Evolutionary conservation across 2,329 filamentous ascomycete genomes (phyloP), one percentile per base, ranked within the genome.

Genomic region (Fusarium sarcochroum): DNA sequence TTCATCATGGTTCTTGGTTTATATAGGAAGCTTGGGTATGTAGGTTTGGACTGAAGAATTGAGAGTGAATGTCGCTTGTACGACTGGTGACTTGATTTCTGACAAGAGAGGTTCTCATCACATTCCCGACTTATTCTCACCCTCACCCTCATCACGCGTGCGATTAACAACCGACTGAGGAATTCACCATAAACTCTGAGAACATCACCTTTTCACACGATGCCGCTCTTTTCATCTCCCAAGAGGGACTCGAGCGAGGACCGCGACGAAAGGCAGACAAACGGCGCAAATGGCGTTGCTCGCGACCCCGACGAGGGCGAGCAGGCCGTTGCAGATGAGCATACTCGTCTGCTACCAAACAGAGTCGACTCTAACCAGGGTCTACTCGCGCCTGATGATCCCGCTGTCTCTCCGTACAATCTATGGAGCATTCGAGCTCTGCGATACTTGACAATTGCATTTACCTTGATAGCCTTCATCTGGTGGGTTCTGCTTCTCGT

Each of bases 401-500:
- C 81, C 11, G 81, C 81, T n/a, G 81, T 97, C 79, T 93, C 93
- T 5, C 96, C 96, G 0, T 98, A 98, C 82, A 99, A 99, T 74
- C 87, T 98, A 37, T 97, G 94, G 91, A 93, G 89, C 61, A 92
- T 99, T 49, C 91, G 96, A 18, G 87, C 92, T 46, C 84, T 96
- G 55, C 89, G 94, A 76, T 93, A 90, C 76, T 79, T 96, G 63
- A 95, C 93, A 7, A 84, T 97, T 56, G 73, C 93, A 37, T 92
- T 98, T 75, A 84, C 95, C 20, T 78, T 89, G 51, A 77, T 94
- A 72, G 92, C 90, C 57, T 93, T 97, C 74, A 74, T 93, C n/a
- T 98, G 95, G 95, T 98, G 96, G 95, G 86, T 93, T 11, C 79
- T 98, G 54, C 84, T 97, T 34, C 85, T 99, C n/a, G 89, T 98